A percentile compares a stretch with the other conserved stretches of the same genome.
phyloP scores from a whole-genome alignment of 139 green algal genomes.

The Edaphochlamys debaryana region DNA sequence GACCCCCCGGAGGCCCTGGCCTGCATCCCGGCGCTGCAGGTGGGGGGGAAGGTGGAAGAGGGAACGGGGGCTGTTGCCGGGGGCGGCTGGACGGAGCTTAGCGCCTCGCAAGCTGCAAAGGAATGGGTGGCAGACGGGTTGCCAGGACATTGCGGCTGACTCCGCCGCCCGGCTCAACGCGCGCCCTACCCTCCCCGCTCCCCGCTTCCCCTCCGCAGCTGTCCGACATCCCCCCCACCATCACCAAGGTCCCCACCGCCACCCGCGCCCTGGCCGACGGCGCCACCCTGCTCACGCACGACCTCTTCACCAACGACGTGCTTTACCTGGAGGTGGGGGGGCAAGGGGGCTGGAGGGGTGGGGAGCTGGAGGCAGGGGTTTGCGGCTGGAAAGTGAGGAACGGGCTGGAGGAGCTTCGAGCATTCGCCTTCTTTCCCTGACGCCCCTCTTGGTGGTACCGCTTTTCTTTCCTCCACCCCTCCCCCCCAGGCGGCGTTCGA shows the following conservation, averaged over 20 bases:
- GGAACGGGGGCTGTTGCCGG: not conserved
- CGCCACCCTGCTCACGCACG: slow-evolving; percentile 89
- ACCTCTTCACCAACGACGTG: slow-evolving; percentile 99
- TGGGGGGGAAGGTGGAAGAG: not conserved
- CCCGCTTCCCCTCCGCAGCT: too few relatives aligned
- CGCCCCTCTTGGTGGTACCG: not conserved
- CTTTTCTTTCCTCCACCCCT: not conserved
- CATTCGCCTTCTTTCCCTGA: not conserved
- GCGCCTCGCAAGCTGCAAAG: too few relatives aligned
- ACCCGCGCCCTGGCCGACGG: slow-evolving; percentile 58
- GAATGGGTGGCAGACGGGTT: too few relatives aligned
- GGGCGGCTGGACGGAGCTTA: not conserved
- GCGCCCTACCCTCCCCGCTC: too few relatives aligned
- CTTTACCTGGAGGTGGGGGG: slow-evolving; percentile 91
- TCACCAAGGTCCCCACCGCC: slow-evolving; percentile 83
- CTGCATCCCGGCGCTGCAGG: slow-evolving; percentile 88
- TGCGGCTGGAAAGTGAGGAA: not conserved
- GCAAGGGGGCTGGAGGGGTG: too few relatives aligned
- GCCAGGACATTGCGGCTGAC: too few relatives aligned
- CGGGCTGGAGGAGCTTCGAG: not conserved
- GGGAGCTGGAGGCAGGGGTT: not conserved
- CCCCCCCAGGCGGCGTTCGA: slow-evolving; percentile 55
- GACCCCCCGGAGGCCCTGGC: slow-evolving; percentile 89
- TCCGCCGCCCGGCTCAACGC: too few relatives aligned
- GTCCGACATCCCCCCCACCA: slow-evolving; percentile 91